phyloP scores from a whole-genome alignment of 139 green algal species.

The Picochlorum sp. region DNA sequence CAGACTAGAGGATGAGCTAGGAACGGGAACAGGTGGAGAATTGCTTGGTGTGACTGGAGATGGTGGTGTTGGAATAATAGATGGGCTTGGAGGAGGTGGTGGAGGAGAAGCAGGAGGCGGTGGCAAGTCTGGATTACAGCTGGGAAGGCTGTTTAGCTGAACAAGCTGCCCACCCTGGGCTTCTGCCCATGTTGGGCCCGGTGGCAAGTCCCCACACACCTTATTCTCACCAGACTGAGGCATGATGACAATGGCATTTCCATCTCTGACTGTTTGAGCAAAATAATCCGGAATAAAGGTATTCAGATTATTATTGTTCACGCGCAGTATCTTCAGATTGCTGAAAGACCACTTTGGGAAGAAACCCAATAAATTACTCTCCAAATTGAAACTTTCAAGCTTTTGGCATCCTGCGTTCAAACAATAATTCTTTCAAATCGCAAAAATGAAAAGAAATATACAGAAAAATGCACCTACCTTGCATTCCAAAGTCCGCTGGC shows the following conservation, averaged over 20 bases:
- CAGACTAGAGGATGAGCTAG: too few species aligned
- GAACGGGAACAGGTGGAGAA: too few species aligned
- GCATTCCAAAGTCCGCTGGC: neutral
- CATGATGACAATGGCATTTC: constrained; percentile 7
- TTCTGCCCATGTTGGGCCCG: neutral
- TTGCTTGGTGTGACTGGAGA: neutral
- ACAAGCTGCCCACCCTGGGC: neutral
- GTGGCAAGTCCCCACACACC: constrained; percentile 17
- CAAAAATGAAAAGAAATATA: neutral
- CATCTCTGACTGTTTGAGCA: neutral
- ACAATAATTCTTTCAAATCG: neutral
- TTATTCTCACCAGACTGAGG: constrained; percentile 6
- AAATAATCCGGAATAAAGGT: neutral
- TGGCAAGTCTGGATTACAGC: neutral
- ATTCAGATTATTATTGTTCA: constrained; percentile 1
- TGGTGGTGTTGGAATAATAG: neutral
- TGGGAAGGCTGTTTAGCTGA: neutral
- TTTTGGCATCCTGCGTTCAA: neutral
- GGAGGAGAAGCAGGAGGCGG: constrained; percentile 3
- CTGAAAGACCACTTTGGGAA: constrained; percentile 14
- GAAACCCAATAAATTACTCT: neutral
- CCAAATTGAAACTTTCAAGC: neutral
- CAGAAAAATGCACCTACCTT: neutral
- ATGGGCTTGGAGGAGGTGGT: neutral
- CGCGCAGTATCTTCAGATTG: neutral